Conservation (phyloP, 768 basidiomycete species). For the Sarcomyxa edulis region DNA sequence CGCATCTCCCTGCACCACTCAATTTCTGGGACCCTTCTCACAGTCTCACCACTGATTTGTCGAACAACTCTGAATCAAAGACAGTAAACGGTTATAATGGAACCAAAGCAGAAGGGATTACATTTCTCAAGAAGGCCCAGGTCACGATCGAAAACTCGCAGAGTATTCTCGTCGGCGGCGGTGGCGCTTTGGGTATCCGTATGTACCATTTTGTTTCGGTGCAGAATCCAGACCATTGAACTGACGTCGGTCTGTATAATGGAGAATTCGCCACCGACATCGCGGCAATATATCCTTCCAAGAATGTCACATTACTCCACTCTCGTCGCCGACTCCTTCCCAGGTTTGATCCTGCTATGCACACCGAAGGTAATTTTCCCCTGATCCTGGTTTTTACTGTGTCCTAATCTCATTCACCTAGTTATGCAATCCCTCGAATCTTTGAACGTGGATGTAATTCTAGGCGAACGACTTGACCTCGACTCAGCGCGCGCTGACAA, state of each 20-base stretch:
- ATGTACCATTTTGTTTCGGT: constrained; percentile 20
- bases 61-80: constrained; percentile 1
- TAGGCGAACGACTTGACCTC: constrained; percentile 51
- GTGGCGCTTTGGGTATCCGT: constrained; percentile 73
- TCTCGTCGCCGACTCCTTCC: constrained; percentile 51
- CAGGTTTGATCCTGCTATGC: constrained; percentile 45
- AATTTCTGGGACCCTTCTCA: constrained; percentile 40
- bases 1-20: constrained; percentile 48
- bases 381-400: not conserved
- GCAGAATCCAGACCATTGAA: not conserved
- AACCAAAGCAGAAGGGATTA: constrained; percentile 41
- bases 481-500: constrained; percentile 23
- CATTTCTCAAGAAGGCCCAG: constrained; percentile 49
- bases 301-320: constrained; percentile 54
- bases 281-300: constrained; percentile 43
- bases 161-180: constrained; percentile 62
- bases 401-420: constrained; percentile 8
- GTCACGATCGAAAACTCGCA: constrained; percentile 36
- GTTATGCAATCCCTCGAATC: constrained; percentile 34
- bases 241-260: not conserved
- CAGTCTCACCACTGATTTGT: constrained; percentile 11
- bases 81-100: constrained; percentile 26
- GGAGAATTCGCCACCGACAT: constrained; percentile 67
- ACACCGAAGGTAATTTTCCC: constrained; percentile 38
- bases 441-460: constrained; percentile 41